phyloP scores from a whole-genome alignment of 225 moss, liverwort and hornwort species.

The Anthoceros angustus region DNA sequence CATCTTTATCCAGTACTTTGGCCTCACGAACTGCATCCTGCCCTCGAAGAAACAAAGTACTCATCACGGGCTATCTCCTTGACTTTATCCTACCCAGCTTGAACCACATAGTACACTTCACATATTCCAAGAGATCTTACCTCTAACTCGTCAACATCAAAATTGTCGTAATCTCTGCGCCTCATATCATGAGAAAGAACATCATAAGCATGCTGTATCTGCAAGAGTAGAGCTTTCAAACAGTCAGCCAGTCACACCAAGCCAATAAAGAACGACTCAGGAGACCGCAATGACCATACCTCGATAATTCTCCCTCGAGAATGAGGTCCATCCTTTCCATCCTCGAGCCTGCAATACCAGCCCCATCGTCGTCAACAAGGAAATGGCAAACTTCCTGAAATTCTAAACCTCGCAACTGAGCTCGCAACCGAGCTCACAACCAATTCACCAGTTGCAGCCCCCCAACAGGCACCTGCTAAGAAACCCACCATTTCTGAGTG shows the following conservation, averaged over 20 bases:
- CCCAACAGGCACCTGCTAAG: too few relatives aligned
- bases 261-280: not conserved
- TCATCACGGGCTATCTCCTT: not conserved
- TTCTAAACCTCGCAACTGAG: not conserved
- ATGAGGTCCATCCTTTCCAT: conserved; percentile 13
- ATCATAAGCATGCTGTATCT: conserved; percentile 50
- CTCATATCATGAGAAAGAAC: conserved; percentile 34
- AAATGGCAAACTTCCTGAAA: not conserved
- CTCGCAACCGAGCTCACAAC: not conserved
- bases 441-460: not conserved
- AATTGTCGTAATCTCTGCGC: conserved; percentile 56
- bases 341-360: conserved; percentile 15
- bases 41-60: not conserved
- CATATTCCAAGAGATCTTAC: conserved; percentile 3
- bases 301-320: conserved; percentile 20
- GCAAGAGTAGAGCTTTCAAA: not conserved
- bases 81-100: conserved; percentile 19
- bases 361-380: not conserved
- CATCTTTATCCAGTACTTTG: not conserved
- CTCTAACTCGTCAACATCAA: conserved; percentile 35
- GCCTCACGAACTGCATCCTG: not conserved
- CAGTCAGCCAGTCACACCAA: not conserved
- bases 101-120: conserved; percentile 5
- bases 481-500: conserved; percentile 19
- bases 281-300: conserved; percentile 6